Percentiles rank a stretch among this genome's conserved stretches.
Evolutionary conservation across 306 rosid species (phyloP).

Genomic region (Fagus sylvatica): DNA sequence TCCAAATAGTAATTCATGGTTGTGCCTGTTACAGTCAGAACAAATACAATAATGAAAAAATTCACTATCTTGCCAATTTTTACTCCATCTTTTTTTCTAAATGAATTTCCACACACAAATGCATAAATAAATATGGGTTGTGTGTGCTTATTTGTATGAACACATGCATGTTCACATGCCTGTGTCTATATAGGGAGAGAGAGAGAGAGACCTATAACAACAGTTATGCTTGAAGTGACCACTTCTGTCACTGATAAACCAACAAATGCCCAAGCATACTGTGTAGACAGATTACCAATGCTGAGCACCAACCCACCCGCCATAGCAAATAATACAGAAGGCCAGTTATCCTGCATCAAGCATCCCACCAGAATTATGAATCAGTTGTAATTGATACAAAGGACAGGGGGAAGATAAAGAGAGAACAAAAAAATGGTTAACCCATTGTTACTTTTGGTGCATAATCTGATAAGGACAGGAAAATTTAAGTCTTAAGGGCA

Average conservation of each 20-base stretch:
- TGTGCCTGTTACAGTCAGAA: conserved; percentile 58
- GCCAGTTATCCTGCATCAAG: conserved; percentile 72
- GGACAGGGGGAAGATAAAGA: background rate
- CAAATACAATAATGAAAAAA: conserved; percentile 1
- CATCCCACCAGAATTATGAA: conserved; percentile 14
- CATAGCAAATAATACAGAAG: conserved; percentile 85
- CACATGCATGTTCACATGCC: background rate
- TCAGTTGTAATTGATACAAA: conserved; percentile 4
- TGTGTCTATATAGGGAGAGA: background rate
- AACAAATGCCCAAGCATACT: conserved; percentile 88
- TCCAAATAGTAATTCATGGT: conserved; percentile 85
- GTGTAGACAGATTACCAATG: conserved; percentile 77
- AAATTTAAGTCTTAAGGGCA: too few relatives aligned
- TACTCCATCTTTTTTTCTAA: conserved; percentile 1
- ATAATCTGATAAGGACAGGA: too few relatives aligned
- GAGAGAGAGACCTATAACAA: conserved; percentile 68
- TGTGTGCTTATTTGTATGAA: background rate
- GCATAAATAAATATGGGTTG: background rate
- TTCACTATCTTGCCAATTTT: conserved; percentile 7
- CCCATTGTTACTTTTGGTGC: too few relatives aligned
- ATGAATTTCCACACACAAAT: background rate
- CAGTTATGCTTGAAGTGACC: conserved; percentile 75
- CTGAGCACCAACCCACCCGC: conserved; percentile 80
- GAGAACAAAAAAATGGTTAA: too few relatives aligned
- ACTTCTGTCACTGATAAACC: conserved; percentile 91